These are phyloP conservation scores for Podosphaera aphanis DNA, from an alignment of 2,329 filamentous ascomycete genomes.

Conservation along the genomic window DNA sequence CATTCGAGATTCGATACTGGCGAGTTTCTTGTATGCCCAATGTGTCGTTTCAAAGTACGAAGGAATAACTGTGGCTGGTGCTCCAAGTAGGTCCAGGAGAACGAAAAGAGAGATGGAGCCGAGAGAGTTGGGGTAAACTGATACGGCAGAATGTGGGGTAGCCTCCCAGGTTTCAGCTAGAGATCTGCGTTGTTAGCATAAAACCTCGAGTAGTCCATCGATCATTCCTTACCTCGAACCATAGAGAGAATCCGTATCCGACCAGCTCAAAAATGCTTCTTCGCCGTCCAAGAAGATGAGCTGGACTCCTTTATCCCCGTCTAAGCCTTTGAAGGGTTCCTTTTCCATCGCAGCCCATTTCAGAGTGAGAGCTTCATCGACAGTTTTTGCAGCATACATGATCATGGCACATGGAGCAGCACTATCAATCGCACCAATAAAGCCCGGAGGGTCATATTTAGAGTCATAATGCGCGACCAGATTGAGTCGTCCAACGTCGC, in stretches of 20 bases:
- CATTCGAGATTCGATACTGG: conserved; percentile 49
- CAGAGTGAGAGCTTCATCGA: conserved; percentile 55
- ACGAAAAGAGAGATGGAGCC: conserved; percentile 71
- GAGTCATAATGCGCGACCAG: conserved; percentile 90
- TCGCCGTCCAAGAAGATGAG: conserved; percentile 82
- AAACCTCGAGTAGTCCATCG: background rate
- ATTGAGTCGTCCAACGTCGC: conserved; percentile 59
- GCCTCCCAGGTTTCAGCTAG: conserved; percentile 65
- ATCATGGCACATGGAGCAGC: conserved; percentile 88
- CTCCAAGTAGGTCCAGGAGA: conserved; percentile 71
- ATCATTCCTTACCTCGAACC: conserved; percentile 42
- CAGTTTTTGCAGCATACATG: conserved; percentile 58
- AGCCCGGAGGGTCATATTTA: conserved; percentile 56
- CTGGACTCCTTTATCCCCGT: conserved; percentile 64
- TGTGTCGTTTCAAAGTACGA: conserved; percentile 81
- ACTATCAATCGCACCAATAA: conserved; percentile 83
- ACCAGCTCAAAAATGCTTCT: conserved; percentile 73
- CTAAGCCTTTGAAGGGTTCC: conserved; percentile 32
- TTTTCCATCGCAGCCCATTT: conserved; percentile 59
- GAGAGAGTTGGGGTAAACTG: conserved; percentile 52
- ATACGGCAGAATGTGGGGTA: conserved; percentile 42
- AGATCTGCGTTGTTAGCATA: conserved; percentile 21
- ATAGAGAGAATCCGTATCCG: conserved; percentile 62
- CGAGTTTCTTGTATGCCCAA: conserved; percentile 71
- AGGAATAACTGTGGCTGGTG: conserved; percentile 42